Evolutionary conservation across 2,329 filamentous ascomycete species (phyloP), one percentile per base, ranked within the genome.

Genomic region (Aspergillus pseudotamarii): DNA sequence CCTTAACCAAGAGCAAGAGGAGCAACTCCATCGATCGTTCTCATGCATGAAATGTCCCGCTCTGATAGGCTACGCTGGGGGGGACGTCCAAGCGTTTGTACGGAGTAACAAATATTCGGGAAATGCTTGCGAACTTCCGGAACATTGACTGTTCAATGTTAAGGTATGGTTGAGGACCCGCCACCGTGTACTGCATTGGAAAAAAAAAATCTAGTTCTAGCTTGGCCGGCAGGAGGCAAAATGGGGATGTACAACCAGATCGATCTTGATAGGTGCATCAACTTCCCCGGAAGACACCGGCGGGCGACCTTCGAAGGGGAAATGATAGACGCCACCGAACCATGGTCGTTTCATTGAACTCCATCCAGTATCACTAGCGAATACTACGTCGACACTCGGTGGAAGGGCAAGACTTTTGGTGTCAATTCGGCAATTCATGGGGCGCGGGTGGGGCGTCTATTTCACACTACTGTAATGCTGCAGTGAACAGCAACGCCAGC

Each of bases 11-110:
- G 36, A 21, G 14, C 32, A 14, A 30, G 21, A 54, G 23, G 12
- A 36, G 11, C n/a, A 32, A 23, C 51, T 38, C 51, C 51, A 38
- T 55, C 51, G 34, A 55, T 55, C 51, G 51, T 55, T 54, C 30
- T 23, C 30, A 11, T 54, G 30, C n/a, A 28, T 23, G 6, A 36
- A 54, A 32, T 23, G 6, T 38, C 16, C n/a, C 30, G 6, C 10
- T 38, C 21, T 55, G n/a, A 55, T 55, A 38, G 51, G 51, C 51
- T 30, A 38, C 6, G 3, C 11, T 12, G 14, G 38, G 38, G 19
- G 36, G 19, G 16, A 16, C 30, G 30, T 54, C 51, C 9, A 54
- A 54, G 51, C 51, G 12, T 12, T 36, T 30, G 26, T 32, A 32
- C 30, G 6, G 30, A 32, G 30, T 32, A n/a, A 54, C 6, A 9